Conservation (phyloP, 75 land plant genomes). For the Pseudotsuga menziesii region DNA sequence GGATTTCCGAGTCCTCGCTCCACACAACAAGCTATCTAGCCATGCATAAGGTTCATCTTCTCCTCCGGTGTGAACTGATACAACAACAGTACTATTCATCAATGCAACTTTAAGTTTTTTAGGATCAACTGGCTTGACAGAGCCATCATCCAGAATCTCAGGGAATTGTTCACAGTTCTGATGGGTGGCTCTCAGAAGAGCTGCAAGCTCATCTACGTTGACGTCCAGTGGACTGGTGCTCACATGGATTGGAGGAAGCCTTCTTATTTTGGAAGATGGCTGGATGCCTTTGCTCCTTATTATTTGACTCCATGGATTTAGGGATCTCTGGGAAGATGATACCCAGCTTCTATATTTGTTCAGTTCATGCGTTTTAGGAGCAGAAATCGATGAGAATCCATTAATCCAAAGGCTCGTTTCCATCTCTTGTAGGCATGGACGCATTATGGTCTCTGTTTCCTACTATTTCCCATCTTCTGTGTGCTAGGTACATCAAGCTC, state of each 20-base stretch:
- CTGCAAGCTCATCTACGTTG: slow-evolving; percentile 39
- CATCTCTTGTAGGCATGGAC: neutral
- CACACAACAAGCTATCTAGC: slow-evolving; percentile 7
- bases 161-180: slow-evolving; percentile 74
- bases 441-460: neutral
- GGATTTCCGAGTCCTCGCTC: slow-evolving; percentile 7
- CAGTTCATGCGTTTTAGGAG: neutral
- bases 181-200: slow-evolving; percentile 39
- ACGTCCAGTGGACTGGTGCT: slow-evolving; percentile 40
- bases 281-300: too few relatives aligned
- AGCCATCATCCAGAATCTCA: slow-evolving; percentile 14
- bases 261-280: too few relatives aligned
- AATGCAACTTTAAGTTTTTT: slow-evolving; percentile 57
- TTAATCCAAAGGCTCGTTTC: neutral
- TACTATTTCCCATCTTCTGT: neutral
- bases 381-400: neutral
- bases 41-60: slow-evolving; percentile 9
- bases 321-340: too few relatives aligned
- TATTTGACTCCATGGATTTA: too few relatives aligned
- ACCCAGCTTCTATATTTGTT: too few relatives aligned
- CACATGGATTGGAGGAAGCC: neutral
- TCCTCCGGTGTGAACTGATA: slow-evolving; percentile 42
- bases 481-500: neutral
- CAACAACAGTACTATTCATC: slow-evolving; percentile 60
- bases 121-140: slow-evolving; percentile 34